These are phyloP conservation scores for Penicillium herquei DNA, from an alignment of 495 filamentous ascomycete genomes.

Conservation along the genomic window DNA sequence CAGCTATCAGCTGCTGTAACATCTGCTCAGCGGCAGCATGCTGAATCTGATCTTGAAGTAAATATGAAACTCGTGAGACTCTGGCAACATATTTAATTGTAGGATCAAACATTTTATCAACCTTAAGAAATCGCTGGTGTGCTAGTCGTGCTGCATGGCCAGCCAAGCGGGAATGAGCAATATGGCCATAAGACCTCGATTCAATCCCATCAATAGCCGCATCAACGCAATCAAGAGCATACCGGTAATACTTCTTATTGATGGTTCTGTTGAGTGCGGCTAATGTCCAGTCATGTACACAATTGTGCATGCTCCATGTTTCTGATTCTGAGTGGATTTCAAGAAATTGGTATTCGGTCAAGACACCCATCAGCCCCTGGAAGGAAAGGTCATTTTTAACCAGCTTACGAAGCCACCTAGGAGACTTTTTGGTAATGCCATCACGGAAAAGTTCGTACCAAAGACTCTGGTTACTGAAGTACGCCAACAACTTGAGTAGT, in stretches of 20 bases:
- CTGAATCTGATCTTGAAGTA: background rate
- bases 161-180: background rate
- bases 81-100: background rate
- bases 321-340: background rate
- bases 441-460: background rate
- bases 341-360: background rate
- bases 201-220: too few species aligned
- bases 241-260: background rate
- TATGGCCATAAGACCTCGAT: too few species aligned
- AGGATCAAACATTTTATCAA: background rate
- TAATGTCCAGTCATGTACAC: background rate
- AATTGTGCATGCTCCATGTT: background rate
- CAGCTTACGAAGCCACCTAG: background rate
- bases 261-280: background rate
- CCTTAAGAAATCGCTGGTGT: background rate
- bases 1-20: constrained; percentile 5
- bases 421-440: background rate
- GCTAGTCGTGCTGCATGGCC: background rate
- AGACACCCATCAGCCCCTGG: background rate
- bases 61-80: background rate
- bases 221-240: background rate
- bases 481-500: constrained; percentile 1
- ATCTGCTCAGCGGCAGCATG: background rate
- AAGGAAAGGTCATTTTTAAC: background rate
- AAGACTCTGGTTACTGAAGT: background rate